Evolutionary conservation across 176 grass and related monocot genomes (phyloP).

Genomic region (Paspalum notatum): DNA sequence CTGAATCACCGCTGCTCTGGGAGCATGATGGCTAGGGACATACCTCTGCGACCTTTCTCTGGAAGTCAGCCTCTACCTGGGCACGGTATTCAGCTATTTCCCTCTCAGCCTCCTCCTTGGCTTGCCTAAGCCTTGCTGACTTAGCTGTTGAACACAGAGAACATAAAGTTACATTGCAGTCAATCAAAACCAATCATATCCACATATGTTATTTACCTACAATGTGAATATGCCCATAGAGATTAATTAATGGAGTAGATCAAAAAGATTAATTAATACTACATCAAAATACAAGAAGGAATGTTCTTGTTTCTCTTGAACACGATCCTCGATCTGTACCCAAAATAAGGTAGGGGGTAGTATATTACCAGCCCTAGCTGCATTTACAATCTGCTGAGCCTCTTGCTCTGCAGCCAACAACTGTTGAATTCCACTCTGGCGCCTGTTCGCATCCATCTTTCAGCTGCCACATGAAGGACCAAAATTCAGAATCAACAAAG

Average conservation of each 20-base stretch:
- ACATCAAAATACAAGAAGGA: not conserved
- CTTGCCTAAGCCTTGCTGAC: constrained; percentile 73
- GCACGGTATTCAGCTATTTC: constrained; percentile 77
- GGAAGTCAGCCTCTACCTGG: constrained; percentile 79
- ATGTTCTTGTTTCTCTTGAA: not conserved
- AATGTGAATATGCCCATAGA: not conserved
- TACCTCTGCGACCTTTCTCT: constrained; percentile 83
- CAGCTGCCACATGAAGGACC: not conserved
- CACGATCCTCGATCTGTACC: constrained; percentile 1
- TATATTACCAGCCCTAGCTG: constrained; percentile 65
- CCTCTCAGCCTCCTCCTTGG: constrained; percentile 89
- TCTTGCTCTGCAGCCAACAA: constrained; percentile 92
- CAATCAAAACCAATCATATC: not conserved
- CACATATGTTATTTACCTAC: not conserved
- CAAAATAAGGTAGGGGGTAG: not conserved
- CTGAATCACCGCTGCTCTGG: too few relatives aligned
- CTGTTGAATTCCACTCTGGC: constrained; percentile 88
- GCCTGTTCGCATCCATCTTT: constrained; percentile 72
- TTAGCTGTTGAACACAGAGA: constrained; percentile 59
- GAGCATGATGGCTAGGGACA: not conserved
- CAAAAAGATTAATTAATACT: too few relatives aligned
- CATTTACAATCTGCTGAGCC: constrained; percentile 83
- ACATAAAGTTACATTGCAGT: not conserved
- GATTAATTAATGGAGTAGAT: not conserved
- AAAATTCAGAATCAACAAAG: constrained; percentile 13